phyloP scores from a whole-genome alignment of 441 rosid species.

The Aleurites moluccanus region DNA sequence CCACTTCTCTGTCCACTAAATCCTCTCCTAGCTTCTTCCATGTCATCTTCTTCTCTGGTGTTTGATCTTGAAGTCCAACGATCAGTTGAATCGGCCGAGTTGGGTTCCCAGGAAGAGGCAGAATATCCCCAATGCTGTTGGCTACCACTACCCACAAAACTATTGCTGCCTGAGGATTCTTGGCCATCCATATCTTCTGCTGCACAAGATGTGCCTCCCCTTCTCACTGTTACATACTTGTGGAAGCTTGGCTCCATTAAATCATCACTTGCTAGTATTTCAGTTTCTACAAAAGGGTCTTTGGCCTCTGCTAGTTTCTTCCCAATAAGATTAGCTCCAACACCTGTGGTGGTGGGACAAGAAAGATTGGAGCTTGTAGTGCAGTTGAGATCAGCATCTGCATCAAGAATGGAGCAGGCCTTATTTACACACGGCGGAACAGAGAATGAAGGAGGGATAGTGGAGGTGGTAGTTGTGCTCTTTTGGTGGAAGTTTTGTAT shows the following conservation, averaged over 20 bases:
- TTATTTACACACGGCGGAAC: slow-evolving; percentile 68
- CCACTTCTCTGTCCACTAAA: slow-evolving; percentile 40
- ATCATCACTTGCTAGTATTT: slow-evolving; percentile 50
- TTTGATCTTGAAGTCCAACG: slow-evolving; percentile 61
- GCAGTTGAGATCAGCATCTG: slow-evolving; percentile 85
- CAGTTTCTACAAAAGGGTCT: slow-evolving; percentile 70
- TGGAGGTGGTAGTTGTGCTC: slow-evolving; percentile 27
- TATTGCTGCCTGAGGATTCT: slow-evolving; percentile 83
- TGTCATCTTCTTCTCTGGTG: slow-evolving; percentile 43
- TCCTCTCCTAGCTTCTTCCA: slow-evolving; percentile 35
- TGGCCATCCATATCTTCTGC: slow-evolving; percentile 60
- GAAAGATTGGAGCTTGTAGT: slow-evolving; percentile 51
- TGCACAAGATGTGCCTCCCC: slow-evolving; percentile 42
- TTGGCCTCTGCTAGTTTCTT: slow-evolving; percentile 37
- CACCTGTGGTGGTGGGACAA: neutral
- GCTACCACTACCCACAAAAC: slow-evolving; percentile 46
- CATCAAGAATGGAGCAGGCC: slow-evolving; percentile 84
- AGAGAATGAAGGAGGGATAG: slow-evolving; percentile 20
- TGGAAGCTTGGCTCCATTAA: slow-evolving; percentile 79
- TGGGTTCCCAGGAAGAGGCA: slow-evolving; percentile 69
- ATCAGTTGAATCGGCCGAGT: slow-evolving; percentile 72
- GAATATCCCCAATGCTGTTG: slow-evolving; percentile 47
- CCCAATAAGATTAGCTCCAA: slow-evolving; percentile 27
- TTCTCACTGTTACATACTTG: slow-evolving; percentile 63
- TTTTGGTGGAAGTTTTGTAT: slow-evolving; percentile 87